Conservation (phyloP, 768 basidiomycete species). For the Scleroderma bovista region DNA sequence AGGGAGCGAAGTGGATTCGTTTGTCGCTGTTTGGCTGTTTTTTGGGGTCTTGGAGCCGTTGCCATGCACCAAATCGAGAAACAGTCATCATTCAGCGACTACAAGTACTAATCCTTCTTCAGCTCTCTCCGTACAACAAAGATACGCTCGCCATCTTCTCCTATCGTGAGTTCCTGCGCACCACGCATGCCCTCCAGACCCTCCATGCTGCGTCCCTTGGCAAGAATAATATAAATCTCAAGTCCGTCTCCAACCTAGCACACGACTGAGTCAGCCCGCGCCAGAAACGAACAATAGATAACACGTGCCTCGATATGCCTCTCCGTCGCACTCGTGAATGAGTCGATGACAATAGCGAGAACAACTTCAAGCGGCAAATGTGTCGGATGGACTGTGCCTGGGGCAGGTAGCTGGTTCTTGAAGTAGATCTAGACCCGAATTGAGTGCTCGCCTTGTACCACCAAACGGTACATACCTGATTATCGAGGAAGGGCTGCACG, state of each 20-base stretch:
- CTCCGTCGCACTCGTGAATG: constrained; percentile 96
- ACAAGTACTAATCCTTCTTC: constrained; percentile 67
- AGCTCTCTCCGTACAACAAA: constrained; percentile 73
- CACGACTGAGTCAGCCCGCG: constrained; percentile 1
- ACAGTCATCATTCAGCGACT: too few species aligned
- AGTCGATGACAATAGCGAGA: constrained; percentile 85
- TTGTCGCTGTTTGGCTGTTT: constrained; percentile 21
- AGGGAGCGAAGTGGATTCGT: constrained; percentile 10
- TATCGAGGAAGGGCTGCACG: constrained; percentile 97
- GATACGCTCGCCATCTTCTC: constrained; percentile 63
- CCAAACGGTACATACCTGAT: constrained; percentile 81
- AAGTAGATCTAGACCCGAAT: constrained; percentile 93
- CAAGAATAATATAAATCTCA: constrained; percentile 84
- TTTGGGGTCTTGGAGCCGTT: not conserved
- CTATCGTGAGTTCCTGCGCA: constrained; percentile 57
- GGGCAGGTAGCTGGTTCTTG: constrained; percentile 84
- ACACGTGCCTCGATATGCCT: constrained; percentile 87
- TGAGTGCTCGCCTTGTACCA: too few species aligned
- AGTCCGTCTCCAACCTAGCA: constrained; percentile 88
- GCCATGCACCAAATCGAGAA: too few species aligned
- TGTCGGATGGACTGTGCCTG: constrained; percentile 66
- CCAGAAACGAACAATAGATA: constrained; percentile 4
- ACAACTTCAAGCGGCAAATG: constrained; percentile 81
- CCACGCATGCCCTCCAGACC: constrained; percentile 52
- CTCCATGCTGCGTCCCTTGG: constrained; percentile 57